Conservation (phyloP, 2,329 filamentous ascomycete genomes). For the Byssochlamys sp. region DNA sequence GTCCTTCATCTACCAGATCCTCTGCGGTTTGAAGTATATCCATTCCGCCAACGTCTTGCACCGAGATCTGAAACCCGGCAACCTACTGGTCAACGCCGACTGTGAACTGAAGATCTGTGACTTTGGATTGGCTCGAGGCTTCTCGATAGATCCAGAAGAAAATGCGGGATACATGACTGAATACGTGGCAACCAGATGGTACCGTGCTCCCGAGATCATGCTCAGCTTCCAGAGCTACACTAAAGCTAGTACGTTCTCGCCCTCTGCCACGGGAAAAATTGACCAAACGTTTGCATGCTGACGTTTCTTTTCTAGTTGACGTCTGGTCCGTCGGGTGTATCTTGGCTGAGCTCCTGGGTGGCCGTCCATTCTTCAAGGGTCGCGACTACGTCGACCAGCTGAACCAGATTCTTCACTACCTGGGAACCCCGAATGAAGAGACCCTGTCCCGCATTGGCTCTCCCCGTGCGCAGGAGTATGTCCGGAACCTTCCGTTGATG, state of each 20-base stretch:
- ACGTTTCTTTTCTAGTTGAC: constrained; percentile 56
- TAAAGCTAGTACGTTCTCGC: constrained; percentile 78
- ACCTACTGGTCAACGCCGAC: constrained; percentile 94
- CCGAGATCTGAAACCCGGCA: constrained; percentile 92
- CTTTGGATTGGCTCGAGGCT: constrained; percentile 90
- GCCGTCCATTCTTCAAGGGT: constrained; percentile 97
- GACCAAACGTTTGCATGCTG: constrained; percentile 10
- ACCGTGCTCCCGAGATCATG: constrained; percentile 98
- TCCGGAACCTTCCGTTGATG: constrained; percentile 91
- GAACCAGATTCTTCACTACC: constrained; percentile 96
- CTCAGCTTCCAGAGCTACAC: constrained; percentile 99
- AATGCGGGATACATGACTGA: constrained; percentile 99
- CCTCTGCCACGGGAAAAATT: constrained; percentile 1
- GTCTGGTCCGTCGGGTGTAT: constrained; percentile 99
- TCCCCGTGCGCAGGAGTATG: constrained; percentile 92
- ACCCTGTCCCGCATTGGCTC: constrained; percentile 89
- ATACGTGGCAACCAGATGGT: constrained; percentile 97
- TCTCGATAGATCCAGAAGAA: constrained; percentile 93
- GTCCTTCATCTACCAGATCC: constrained; percentile 99
- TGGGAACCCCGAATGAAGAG: constrained; percentile 92
- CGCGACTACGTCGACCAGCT: constrained; percentile 98
- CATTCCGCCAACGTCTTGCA: constrained; percentile 97
- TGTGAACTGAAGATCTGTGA: constrained; percentile 99
- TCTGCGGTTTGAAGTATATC: constrained; percentile 97
- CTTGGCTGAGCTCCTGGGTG: constrained; percentile 86